These are phyloP conservation scores for Amauroascus verrucosus DNA, from an alignment of 2,329 filamentous ascomycete species.

Conservation along the genomic window DNA sequence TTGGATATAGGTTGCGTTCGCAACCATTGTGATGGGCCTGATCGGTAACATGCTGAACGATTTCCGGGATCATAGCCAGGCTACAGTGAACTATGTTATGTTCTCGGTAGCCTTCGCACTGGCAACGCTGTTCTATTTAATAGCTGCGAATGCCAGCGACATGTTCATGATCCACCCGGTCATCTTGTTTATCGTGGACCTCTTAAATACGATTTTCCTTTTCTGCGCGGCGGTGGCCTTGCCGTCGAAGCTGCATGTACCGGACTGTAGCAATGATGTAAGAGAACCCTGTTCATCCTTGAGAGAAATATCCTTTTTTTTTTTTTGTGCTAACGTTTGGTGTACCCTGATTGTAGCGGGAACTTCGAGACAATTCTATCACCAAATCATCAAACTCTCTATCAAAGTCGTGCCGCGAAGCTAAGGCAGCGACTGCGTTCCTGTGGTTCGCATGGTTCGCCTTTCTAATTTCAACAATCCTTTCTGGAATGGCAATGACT, in stretches of 20 bases:
- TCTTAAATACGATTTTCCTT: conserved; percentile 41
- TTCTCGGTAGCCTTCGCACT: conserved; percentile 40
- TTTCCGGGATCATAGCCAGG: conserved; percentile 40
- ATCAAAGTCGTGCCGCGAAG: conserved; percentile 41
- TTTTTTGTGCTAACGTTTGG: not conserved
- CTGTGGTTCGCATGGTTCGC: conserved; percentile 42
- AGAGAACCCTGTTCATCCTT: conserved; percentile 17
- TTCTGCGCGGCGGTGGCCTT: conserved; percentile 41
- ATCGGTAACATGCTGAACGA: conserved; percentile 53
- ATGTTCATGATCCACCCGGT: conserved; percentile 35
- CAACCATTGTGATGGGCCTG: conserved; percentile 51
- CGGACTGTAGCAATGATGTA: conserved; percentile 40
- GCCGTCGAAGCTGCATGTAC: conserved; percentile 36
- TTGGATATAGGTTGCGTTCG: conserved; percentile 45
- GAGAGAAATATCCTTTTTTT: no score
- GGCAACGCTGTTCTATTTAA: conserved; percentile 40
- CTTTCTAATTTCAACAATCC: conserved; percentile 34
- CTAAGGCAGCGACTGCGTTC: conserved; percentile 42
- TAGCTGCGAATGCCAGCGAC: conserved; percentile 35
- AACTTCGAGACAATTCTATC: conserved; percentile 35
- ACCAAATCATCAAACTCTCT: conserved; percentile 34
- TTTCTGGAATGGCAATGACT: conserved; percentile 28
- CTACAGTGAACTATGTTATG: conserved; percentile 47
- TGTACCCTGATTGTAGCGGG: conserved; percentile 15
- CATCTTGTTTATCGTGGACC: conserved; percentile 37